Conservation (phyloP, 345 rosid species). For the Raphanus raphanistrum region DNA sequence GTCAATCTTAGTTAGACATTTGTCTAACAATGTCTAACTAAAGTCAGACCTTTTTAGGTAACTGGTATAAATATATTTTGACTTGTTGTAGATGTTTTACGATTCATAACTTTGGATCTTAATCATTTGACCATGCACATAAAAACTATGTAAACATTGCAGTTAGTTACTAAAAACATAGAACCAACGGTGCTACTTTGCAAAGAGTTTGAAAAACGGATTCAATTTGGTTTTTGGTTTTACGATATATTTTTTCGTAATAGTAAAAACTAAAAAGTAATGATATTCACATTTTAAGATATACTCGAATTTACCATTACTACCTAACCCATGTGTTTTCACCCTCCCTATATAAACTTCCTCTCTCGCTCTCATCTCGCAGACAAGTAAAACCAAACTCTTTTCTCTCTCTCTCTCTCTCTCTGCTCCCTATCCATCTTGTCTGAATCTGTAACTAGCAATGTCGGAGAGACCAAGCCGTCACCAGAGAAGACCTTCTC, state of each 20-base stretch:
- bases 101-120: neutral
- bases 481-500: constrained; percentile 43
- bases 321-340: constrained; percentile 30
- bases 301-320: neutral
- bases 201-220: neutral
- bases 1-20: constrained; percentile 13
- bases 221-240: too few relatives aligned
- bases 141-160: neutral
- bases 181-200: neutral
- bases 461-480: constrained; percentile 44
- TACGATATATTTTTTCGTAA: too few relatives aligned
- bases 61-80: neutral
- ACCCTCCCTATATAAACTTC: constrained; percentile 28
- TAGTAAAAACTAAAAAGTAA: too few relatives aligned
- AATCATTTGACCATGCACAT: neutral
- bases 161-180: neutral
- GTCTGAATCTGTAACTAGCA: constrained; percentile 29
- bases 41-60: neutral
- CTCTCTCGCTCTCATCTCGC: constrained; percentile 20
- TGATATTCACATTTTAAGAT: too few relatives aligned
- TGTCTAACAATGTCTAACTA: constrained; percentile 8
- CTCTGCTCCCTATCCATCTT: neutral
- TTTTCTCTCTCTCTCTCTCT: neutral
- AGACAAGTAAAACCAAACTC: neutral
- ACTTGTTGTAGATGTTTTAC: neutral